These are phyloP conservation scores for Nannizzia gypsea DNA, from an alignment of 2,329 filamentous ascomycete species.

Conservation along the genomic window DNA sequence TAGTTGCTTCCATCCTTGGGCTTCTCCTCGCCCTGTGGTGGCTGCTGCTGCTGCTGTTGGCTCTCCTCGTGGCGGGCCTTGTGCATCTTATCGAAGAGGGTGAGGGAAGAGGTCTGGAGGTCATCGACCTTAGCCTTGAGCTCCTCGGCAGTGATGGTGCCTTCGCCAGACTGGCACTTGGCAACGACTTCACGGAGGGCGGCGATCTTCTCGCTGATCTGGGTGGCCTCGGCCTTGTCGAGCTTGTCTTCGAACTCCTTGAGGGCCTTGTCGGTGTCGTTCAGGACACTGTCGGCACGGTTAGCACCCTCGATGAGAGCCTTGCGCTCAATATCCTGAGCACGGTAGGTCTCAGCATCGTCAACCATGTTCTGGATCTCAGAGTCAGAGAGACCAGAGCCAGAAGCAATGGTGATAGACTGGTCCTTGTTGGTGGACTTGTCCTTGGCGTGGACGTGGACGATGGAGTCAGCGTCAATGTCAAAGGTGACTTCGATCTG, in stretches of 20 bases:
- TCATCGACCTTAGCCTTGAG: slow-evolving; percentile 99
- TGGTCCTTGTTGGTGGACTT: slow-evolving; percentile 99
- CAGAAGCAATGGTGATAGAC: slow-evolving; percentile 96
- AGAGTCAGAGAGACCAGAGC: slow-evolving; percentile 84
- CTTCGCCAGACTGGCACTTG: slow-evolving; percentile 91
- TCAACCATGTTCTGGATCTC: slow-evolving; percentile 98
- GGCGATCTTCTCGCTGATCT: slow-evolving; percentile 87
- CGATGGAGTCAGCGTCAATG: slow-evolving; percentile 94
- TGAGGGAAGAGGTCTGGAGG: slow-evolving; percentile 88
- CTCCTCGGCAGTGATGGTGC: slow-evolving; percentile 71
- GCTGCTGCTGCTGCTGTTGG: slow-evolving; percentile 40
- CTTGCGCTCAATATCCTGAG: slow-evolving; percentile 95
- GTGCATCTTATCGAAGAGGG: slow-evolving; percentile 99
- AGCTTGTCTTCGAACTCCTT: slow-evolving; percentile 94
- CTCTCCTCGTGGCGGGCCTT: slow-evolving; percentile 67
- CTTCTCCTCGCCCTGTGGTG: slow-evolving; percentile 60
- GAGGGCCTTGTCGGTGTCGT: slow-evolving; percentile 95
- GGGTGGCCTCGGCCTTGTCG: slow-evolving; percentile 88
- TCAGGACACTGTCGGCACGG: slow-evolving; percentile 88
- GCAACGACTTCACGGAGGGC: slow-evolving; percentile 76
- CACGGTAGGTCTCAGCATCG: slow-evolving; percentile 93
- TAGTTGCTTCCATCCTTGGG: slow-evolving; percentile 29
- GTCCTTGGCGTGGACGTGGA: slow-evolving; percentile 96
- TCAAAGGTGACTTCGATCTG: slow-evolving; percentile 98
- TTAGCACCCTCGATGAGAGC: slow-evolving; percentile 89